Conservation (phyloP, 805 yeast genomes). For the Kockiozyma suomiensis region DNA sequence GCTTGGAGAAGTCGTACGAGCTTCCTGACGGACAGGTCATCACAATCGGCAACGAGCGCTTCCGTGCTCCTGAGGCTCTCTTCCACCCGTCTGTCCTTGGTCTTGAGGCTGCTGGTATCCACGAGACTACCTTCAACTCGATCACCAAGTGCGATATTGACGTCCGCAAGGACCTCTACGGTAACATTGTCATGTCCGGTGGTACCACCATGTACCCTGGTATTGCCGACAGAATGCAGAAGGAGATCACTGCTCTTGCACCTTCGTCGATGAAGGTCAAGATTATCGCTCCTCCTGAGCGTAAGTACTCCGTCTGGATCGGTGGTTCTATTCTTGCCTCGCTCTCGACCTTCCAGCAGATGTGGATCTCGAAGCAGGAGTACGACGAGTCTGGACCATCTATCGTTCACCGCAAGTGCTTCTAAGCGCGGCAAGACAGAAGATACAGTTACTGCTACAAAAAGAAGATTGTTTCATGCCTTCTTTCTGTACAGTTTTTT, state of each 20-base stretch:
- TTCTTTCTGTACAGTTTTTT: too few relatives aligned
- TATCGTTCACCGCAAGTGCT: constrained; percentile 95
- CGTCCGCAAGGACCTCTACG: constrained; percentile 98
- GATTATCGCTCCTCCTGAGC: constrained; percentile 99
- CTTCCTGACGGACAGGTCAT: constrained; percentile 99
- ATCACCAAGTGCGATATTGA: constrained; percentile 99
- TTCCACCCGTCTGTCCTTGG: constrained; percentile 95
- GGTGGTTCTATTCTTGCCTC: constrained; percentile 99
- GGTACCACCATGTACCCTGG: constrained; percentile 99
- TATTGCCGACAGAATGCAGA: constrained; percentile 99
- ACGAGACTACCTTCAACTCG: constrained; percentile 93
- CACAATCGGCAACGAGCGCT: constrained; percentile 99
- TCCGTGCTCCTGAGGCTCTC: constrained; percentile 99
- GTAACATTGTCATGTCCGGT: constrained; percentile 99
- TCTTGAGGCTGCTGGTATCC: constrained; percentile 97
- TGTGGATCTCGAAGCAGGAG: constrained; percentile 99
- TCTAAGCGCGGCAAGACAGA: constrained; percentile 50
- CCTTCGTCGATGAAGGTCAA: constrained; percentile 99
- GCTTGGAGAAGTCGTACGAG: constrained; percentile 98
- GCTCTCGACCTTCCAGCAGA: constrained; percentile 99
- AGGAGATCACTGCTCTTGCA: constrained; percentile 99
- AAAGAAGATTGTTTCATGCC: too few relatives aligned
- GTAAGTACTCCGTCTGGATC: constrained; percentile 93
- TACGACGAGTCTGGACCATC: constrained; percentile 99
- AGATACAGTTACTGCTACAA: not conserved